Percentiles rank a stretch among this genome's conserved stretches.
Conservation (phyloP, 768 basidiomycete species). For the Phaeotremella skinneri region DNA sequence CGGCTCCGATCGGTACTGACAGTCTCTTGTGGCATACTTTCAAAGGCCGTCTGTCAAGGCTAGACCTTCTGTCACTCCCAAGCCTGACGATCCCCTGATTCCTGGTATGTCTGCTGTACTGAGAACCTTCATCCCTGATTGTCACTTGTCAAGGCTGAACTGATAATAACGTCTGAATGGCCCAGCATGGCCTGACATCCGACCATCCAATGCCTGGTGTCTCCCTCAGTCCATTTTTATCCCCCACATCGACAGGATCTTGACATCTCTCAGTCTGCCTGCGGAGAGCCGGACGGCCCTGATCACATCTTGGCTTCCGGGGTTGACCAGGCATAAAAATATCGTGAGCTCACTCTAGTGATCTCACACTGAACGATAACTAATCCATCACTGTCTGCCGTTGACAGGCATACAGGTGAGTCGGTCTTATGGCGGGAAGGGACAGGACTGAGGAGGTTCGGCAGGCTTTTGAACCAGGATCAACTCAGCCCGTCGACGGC, state of each 20-base stretch:
- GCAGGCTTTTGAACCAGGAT: slow-evolving; percentile 31
- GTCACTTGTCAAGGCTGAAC: background rate
- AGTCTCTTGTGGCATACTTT: background rate
- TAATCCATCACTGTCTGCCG: no score
- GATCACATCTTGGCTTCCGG: slow-evolving; percentile 45
- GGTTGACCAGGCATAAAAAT: slow-evolving; percentile 43
- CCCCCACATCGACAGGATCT: slow-evolving; percentile 45
- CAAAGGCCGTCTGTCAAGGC: slow-evolving; percentile 31
- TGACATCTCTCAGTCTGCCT: slow-evolving; percentile 37
- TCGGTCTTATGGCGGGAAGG: background rate
- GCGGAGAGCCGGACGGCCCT: slow-evolving; percentile 40
- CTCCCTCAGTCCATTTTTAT: slow-evolving; percentile 45
- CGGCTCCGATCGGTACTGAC: no score
- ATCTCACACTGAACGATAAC: no score
- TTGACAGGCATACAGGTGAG: slow-evolving; percentile 17
- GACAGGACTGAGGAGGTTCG: slow-evolving; percentile 3
- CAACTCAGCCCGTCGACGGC: slow-evolving; percentile 30
- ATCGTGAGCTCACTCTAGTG: slow-evolving; percentile 29
- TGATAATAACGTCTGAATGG: background rate
- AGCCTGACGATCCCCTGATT: slow-evolving; percentile 33
- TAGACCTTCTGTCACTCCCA: slow-evolving; percentile 16
- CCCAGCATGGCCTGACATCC: slow-evolving; percentile 44
- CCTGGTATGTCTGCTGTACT: slow-evolving; percentile 27
- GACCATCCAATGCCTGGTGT: slow-evolving; percentile 41
- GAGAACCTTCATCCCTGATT: background rate